Conservation (phyloP, 164 flowering plant species). For the Sextonia rubra region DNA sequence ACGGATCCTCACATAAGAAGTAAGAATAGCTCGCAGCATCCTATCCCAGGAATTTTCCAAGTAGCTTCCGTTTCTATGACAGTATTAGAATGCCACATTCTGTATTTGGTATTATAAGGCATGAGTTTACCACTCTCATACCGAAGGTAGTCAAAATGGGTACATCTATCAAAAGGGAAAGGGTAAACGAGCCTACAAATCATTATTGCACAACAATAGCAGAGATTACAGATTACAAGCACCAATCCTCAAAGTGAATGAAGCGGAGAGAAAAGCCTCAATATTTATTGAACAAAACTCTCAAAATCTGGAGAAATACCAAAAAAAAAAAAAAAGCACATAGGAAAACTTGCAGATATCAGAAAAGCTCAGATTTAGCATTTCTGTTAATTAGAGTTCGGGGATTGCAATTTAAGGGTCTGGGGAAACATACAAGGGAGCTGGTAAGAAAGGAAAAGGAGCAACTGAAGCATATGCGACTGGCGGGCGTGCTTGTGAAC, state of each 20-base stretch:
- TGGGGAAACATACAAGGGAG: conserved; percentile 40
- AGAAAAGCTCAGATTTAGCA: neutral
- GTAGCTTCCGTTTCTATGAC: too few species aligned
- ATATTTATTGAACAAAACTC: too few species aligned
- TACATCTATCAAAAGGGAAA: too few species aligned
- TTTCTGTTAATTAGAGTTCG: neutral
- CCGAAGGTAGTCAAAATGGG: too few species aligned
- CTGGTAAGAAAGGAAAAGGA: conserved; percentile 89
- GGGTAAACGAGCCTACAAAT: too few species aligned
- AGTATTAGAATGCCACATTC: too few species aligned
- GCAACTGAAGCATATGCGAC: conserved; percentile 86
- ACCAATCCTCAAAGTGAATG: neutral
- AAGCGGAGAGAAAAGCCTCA: neutral
- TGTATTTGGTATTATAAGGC: too few species aligned
- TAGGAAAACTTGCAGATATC: neutral
- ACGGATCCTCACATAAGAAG: too few species aligned
- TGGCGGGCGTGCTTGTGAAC: conserved; percentile 45
- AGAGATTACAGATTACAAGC: neutral
- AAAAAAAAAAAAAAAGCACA: neutral
- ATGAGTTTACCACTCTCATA: too few species aligned
- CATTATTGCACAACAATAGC: too few species aligned
- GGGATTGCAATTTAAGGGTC: conserved; percentile 12
- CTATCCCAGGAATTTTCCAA: too few species aligned
- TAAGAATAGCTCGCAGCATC: too few species aligned
- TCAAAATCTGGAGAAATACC: neutral